These are phyloP conservation scores for Tolypocladium capitatum DNA, from an alignment of 2,329 filamentous ascomycete species.

Conservation along the genomic window DNA sequence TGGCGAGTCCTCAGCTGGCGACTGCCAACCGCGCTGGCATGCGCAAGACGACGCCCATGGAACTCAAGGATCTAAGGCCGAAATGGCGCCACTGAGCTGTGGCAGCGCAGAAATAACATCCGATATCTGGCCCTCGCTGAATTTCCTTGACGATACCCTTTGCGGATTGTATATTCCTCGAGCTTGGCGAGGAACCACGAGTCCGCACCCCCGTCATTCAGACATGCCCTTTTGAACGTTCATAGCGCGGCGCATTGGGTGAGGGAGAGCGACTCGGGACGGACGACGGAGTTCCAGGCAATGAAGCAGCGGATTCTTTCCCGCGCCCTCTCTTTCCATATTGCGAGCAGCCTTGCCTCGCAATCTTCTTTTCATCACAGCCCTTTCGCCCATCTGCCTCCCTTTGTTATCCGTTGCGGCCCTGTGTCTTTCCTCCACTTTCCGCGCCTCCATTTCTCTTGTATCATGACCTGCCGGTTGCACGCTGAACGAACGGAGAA, in stretches of 20 bases:
- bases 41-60: slow-evolving; percentile 21
- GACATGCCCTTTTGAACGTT: slow-evolving; percentile 2
- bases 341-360: neutral
- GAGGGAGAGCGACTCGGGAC: neutral
- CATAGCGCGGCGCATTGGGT: slow-evolving; percentile 10
- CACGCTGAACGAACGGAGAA: neutral
- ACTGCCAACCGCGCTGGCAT: slow-evolving; percentile 32
- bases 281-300: neutral
- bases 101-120: neutral
- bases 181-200: neutral
- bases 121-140: neutral
- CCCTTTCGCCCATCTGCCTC: neutral
- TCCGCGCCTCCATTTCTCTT: neutral
- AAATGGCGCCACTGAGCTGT: slow-evolving; percentile 30
- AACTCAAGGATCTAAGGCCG: slow-evolving; percentile 30
- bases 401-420: neutral
- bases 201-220: neutral
- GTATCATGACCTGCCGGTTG: neutral
- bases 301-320: neutral
- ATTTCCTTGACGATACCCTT: neutral
- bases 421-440: neutral
- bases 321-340: neutral
- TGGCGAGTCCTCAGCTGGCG: slow-evolving; percentile 34
- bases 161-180: neutral
- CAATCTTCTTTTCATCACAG: neutral